These are phyloP conservation scores for Penicillium tannophilum DNA, from an alignment of 495 filamentous ascomycete species.

Conservation along the genomic window DNA sequence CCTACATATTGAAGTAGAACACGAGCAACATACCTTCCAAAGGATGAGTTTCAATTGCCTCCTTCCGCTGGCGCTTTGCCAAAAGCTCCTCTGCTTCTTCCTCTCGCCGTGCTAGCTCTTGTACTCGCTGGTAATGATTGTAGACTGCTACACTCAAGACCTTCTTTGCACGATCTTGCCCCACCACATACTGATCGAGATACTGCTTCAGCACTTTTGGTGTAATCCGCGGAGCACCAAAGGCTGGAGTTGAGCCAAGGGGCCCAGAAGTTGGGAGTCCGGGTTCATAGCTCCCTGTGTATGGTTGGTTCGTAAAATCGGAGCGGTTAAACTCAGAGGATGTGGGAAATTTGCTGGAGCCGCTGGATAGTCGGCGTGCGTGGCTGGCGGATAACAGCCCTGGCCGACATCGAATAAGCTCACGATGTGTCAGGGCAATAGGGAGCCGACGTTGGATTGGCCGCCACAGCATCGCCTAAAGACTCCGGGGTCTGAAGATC, in stretches of 20 bases:
- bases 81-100: slow-evolving; percentile 72
- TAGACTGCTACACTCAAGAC: slow-evolving; percentile 92
- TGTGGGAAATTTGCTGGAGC: slow-evolving; percentile 37
- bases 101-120: slow-evolving; percentile 72
- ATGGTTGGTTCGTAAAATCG: slow-evolving; percentile 67
- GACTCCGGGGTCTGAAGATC: background rate
- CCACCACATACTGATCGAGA: slow-evolving; percentile 94
- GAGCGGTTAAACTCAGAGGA: slow-evolving; percentile 61
- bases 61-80: slow-evolving; percentile 51
- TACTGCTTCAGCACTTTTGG: slow-evolving; percentile 83
- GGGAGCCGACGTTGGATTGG: slow-evolving; percentile 22
- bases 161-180: slow-evolving; percentile 95
- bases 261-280: slow-evolving; percentile 61
- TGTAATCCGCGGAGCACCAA: slow-evolving; percentile 75
- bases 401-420: slow-evolving; percentile 24
- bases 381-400: slow-evolving; percentile 7
- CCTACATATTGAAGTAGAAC: background rate
- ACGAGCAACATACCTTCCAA: slow-evolving; percentile 54
- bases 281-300: slow-evolving; percentile 76
- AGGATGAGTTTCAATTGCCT: slow-evolving; percentile 49
- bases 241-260: slow-evolving; percentile 55
- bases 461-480: slow-evolving; percentile 26
- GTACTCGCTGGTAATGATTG: slow-evolving; percentile 91
- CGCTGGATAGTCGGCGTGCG: slow-evolving; percentile 31
- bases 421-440: slow-evolving; percentile 18